Base-by-base conservation (phyloP, 768 basidiomycete genomes). In the Coprinopsis marcescibilis region DNA sequence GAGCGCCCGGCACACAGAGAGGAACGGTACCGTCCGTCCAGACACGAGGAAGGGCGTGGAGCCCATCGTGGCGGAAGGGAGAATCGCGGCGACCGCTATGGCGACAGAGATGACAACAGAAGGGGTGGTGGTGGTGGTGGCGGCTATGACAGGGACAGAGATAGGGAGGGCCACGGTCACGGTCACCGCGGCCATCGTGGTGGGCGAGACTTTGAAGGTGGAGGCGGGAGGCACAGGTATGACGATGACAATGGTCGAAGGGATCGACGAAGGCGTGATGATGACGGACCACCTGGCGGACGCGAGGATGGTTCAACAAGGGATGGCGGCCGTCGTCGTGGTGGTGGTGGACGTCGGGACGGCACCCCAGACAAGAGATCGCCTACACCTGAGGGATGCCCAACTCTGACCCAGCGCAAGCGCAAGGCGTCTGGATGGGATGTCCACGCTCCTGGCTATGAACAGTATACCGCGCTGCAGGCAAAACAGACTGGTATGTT, bases 371-470 rank as follows among this genome's bases (percentile, higher is more conserved):
- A 89, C 52, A 72, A 87, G 55, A 69, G 93, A 55, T 89, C 86
- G 0, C 94, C 95, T 8, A 98, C 95, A 8, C 96, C 96, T 0
- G 83, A 89, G 58, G 88, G 85, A 39, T 78, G 81, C 12, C 69
- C 81, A 33, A 83, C 89, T 0, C 66, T 99, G 52, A 85, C 86
- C 6, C 90, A 97, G 60, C 73, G 93, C 52, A 86, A 85, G 61
- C 73, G 93, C 23, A 89, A 89, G 57, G 87, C 90, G 4, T 92
- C 90, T 36, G 89, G 89, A 0, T 99, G 96, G 96, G 92, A 99
- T 65, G 85, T 96, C 17, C 87, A 92, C 64, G 90, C 94, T 14
- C 87, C 89, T 2, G 93, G 93, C 3, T 98, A 96, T 54, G 95
- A 98, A 59, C 88, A 89, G 55, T 90, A 96, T 57, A 85, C 85